A percentile compares a stretch with the other conserved stretches of the same genome.
phyloP scores from a whole-genome alignment of 2,329 filamentous ascomycete genomes.

The Aspergillus sp. region DNA sequence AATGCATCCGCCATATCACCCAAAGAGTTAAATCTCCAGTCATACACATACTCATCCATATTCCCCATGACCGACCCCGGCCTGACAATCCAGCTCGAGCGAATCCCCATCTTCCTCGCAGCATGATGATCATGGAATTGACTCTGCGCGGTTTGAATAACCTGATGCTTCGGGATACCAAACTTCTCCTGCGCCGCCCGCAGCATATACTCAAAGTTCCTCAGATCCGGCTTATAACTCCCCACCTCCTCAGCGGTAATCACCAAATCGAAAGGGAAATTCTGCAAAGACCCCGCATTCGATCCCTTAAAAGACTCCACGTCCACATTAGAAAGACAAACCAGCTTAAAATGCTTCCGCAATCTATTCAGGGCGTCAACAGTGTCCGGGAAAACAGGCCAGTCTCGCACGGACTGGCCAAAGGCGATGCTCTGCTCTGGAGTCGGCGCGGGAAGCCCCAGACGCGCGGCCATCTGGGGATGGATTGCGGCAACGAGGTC shows the following conservation, averaged over 20 bases:
- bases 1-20: no score
- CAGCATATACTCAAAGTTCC: constrained; percentile 68
- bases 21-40: constrained; percentile 45
- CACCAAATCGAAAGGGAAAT: constrained; percentile 58
- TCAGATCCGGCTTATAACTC: constrained; percentile 64
- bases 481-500: constrained; percentile 55
- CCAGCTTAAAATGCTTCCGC: constrained; percentile 53
- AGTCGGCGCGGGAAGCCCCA: constrained; percentile 23
- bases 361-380: constrained; percentile 32
- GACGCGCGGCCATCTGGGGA: constrained; percentile 15
- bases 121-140: constrained; percentile 68
- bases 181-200: constrained; percentile 53
- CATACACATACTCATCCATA: constrained; percentile 41
- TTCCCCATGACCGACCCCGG: constrained; percentile 45
- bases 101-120: constrained; percentile 59
- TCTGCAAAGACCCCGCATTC: constrained; percentile 50
- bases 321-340: constrained; percentile 60
- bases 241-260: constrained; percentile 72
- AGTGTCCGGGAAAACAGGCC: no score
- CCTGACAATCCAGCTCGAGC: constrained; percentile 64
- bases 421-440: constrained; percentile 46
- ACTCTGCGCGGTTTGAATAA: constrained; percentile 70
- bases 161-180: constrained; percentile 55
- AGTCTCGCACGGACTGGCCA: constrained; percentile 46
- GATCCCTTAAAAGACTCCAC: constrained; percentile 50